Base-by-base conservation (phyloP, 371 early-diverging fungal species). In the Saksenaea vasiformis region DNA sequence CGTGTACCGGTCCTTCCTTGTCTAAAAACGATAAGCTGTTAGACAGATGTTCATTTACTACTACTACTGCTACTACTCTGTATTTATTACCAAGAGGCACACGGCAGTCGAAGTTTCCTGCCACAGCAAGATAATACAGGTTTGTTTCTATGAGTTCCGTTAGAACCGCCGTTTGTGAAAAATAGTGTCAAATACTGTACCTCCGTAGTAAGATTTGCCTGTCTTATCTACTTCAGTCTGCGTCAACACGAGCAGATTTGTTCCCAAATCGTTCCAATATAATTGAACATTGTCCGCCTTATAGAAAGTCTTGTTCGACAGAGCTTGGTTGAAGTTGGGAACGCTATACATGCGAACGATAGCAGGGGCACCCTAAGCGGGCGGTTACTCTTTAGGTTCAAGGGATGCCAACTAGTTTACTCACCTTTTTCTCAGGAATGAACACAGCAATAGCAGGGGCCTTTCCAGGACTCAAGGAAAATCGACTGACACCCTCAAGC, bases 151-250 rank as follows among this genome's bases (percentile, higher is more conserved):
- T 22, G 28, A 26, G 27, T n/a, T 19, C 19, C 55, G 28, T 37
- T 11, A 17, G 1, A 26, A 5, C 38, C 31, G 10, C 51, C 17
- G 41, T 11, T n/a, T 8, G 22, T 22, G n/a, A 26, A 3, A 3
- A 10, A 19, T 31, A 17, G 31, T 51, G n/a, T 19, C 9, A 34
- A 53, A 39, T 0, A 36, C 56, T 34, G 58, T 57, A 70, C 74
- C 82, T 62, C 98, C 98, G 74, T 98, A 98, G 82, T 98, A 98
- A 22, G 94, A 93, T 72, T 94, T 90, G 68, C 95, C 95, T 13
- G 97, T 93, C 71, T 89, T 91, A 77, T 98, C 98, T 24, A 95
- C 93, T 51, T 98, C 98, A 15, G 98, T 96, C 58, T 91, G 91
- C 2, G 97, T 94, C 74, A 95, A 83, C 17, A 94, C 93, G 58